Percentiles rank a stretch among this genome's conserved stretches.
phyloP scores from a whole-genome alignment of 768 basidiomycete genomes.

The Suillus decipiens region DNA sequence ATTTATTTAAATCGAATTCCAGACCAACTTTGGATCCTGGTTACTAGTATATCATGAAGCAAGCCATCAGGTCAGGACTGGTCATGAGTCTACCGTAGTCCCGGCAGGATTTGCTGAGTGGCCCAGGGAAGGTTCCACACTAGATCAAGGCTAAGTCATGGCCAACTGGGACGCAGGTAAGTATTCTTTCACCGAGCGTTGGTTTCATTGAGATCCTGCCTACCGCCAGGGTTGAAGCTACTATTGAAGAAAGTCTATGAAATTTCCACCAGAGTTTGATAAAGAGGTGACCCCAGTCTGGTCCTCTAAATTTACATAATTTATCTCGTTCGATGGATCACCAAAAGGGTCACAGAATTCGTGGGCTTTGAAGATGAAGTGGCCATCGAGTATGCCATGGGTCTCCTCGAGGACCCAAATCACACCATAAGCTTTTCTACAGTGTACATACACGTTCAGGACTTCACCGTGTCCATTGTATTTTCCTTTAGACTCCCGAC shows the following conservation, averaged over 20 bases:
- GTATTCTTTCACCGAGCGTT: conserved; percentile 25
- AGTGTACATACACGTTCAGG: neutral
- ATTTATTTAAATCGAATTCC: no score
- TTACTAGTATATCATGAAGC: no score
- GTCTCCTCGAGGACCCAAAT: conserved; percentile 82
- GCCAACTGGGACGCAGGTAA: conserved; percentile 59
- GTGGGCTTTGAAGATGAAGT: conserved; percentile 97
- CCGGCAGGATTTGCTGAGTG: no score
- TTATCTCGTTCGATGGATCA: conserved; percentile 61
- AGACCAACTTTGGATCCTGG: no score
- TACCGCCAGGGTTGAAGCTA: conserved; percentile 66
- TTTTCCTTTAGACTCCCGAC: conserved; percentile 68
- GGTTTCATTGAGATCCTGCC: conserved; percentile 11
- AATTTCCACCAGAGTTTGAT: conserved; percentile 88
- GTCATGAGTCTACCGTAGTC: no score
- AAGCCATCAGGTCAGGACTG: no score
- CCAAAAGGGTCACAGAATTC: conserved; percentile 87
- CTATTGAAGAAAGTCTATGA: conserved; percentile 71
- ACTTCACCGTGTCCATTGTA: neutral
- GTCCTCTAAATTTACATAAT: neutral
- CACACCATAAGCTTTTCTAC: conserved; percentile 63
- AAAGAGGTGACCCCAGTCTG: conserved; percentile 52
- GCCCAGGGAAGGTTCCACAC: no score
- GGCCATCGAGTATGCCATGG: conserved; percentile 95
- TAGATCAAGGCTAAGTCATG: no score